Base-by-base conservation (phyloP, 306 rosid genomes). In the Crotalaria pallida region DNA sequence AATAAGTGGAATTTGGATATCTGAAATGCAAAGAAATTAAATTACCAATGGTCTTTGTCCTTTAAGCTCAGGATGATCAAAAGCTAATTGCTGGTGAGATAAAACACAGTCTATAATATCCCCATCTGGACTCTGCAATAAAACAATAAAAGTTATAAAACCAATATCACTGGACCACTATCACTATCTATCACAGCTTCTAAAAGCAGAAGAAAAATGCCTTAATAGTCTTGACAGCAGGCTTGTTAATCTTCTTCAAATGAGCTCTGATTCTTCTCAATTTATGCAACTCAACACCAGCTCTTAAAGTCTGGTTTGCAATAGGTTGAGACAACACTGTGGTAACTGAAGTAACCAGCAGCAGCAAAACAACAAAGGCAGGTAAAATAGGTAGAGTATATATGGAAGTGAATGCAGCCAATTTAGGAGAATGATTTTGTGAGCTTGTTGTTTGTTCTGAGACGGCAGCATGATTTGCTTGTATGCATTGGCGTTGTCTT, bases 111-210 rank as follows among this genome's bases (percentile, higher is more conserved):
- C 99, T 24, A 95, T 95, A 58, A 89, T 67, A 86, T 95, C 99
- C 13, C 99, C 99, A 82, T 95, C 99, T 41, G 96, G 88, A 71
- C 99, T 91, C 99, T 95, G 88, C 58, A 86, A 27, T 41, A 26
- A 81, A 74, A 61, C 1, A 64, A 56, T 49, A 63, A 26, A 81
- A 74, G 57, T 1, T 59, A 56, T 49, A 63, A 76, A 79, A 65
- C 61, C 59, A 44, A 81, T 18, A 66, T 69, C 62, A 69, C n/a
- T 33, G 77, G 78, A 75, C 61, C 19, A 11, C 22, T n/a, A 33
- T 24, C 58, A 47, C 11, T 66, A 69, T 50, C 11, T 66, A 69
- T 50, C 13, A 23, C 24, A 67, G 27, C 12, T 17, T 60, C 24
- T 40, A 19, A 57, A 57, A 65, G 43, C 12, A 75, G 31, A 71